Percentiles rank a stretch among this genome's conserved stretches.
phyloP scores from a whole-genome alignment of 768 basidiomycete species.

The Tulasnella sp. region DNA sequence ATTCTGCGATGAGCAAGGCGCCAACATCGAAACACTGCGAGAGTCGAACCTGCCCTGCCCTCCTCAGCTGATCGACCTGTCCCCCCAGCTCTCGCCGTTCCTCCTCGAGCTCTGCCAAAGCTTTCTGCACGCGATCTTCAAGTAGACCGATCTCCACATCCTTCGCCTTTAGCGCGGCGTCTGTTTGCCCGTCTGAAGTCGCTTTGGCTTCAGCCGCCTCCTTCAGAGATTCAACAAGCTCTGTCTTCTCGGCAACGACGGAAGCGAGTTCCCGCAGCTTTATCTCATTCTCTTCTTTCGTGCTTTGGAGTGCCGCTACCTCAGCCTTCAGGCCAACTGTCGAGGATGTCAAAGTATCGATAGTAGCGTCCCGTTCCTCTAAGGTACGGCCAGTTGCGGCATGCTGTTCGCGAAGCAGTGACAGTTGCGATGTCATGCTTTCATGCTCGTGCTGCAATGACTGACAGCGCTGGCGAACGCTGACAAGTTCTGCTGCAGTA shows the following conservation, averaged over 20 bases:
- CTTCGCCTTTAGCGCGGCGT: slow-evolving; percentile 42
- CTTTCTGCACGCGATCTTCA: slow-evolving; percentile 36
- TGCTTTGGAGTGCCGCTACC: slow-evolving; percentile 3
- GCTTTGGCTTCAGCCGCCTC: slow-evolving; percentile 43
- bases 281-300: slow-evolving; percentile 19
- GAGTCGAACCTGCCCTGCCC: slow-evolving; percentile 68
- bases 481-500: slow-evolving; percentile 27
- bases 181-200: slow-evolving; percentile 38
- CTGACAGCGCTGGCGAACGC: slow-evolving; percentile 18
- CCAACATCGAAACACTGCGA: background rate
- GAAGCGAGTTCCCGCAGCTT: slow-evolving; percentile 31
- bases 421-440: slow-evolving; percentile 15
- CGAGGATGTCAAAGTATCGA: slow-evolving; percentile 1
- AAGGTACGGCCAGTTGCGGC: background rate
- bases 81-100: slow-evolving; percentile 56
- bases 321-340: background rate
- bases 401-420: slow-evolving; percentile 7
- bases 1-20: slow-evolving; percentile 7
- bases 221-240: slow-evolving; percentile 39
- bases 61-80: slow-evolving; percentile 74
- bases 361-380: slow-evolving; percentile 3
- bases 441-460: slow-evolving; percentile 28
- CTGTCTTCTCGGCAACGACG: slow-evolving; percentile 27
- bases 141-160: slow-evolving; percentile 49
- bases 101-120: slow-evolving; percentile 34